Evolutionary conservation across 2,329 filamentous ascomycete genomes (phyloP).

Genomic region (Penicillium sp.): DNA sequence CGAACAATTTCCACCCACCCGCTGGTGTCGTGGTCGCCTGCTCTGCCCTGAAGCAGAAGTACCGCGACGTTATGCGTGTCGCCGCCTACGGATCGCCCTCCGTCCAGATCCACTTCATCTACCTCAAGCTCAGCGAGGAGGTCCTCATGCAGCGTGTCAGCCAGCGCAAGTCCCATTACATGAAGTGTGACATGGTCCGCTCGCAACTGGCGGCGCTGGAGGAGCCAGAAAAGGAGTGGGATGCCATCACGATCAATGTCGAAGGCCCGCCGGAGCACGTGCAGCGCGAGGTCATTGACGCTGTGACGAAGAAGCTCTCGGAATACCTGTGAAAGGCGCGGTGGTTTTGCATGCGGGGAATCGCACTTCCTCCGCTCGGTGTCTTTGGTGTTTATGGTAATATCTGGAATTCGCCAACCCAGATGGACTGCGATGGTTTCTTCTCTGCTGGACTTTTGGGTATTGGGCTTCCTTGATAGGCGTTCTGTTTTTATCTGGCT

Average conservation of each 20-base stretch:
- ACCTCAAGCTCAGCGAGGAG: slow-evolving; percentile 76
- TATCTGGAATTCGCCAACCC: neutral
- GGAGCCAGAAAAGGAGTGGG: slow-evolving; percentile 72
- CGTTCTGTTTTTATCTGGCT: slow-evolving; percentile 5
- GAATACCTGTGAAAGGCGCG: slow-evolving; percentile 28
- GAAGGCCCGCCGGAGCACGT: slow-evolving; percentile 58
- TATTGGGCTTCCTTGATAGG: slow-evolving; percentile 1
- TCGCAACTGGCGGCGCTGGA: slow-evolving; percentile 91
- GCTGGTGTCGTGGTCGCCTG: slow-evolving; percentile 91
- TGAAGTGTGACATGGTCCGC: slow-evolving; percentile 93
- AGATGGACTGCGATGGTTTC: neutral
- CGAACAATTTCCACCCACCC: slow-evolving; percentile 52
- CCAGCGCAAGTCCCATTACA: slow-evolving; percentile 80
- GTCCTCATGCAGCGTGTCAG: slow-evolving; percentile 75
- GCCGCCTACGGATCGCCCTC: slow-evolving; percentile 73
- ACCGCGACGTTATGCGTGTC: slow-evolving; percentile 86
- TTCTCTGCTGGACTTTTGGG: neutral
- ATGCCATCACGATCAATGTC: slow-evolving; percentile 71
- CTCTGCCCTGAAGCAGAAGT: slow-evolving; percentile 94
- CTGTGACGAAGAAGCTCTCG: slow-evolving; percentile 59
- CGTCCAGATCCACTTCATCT: slow-evolving; percentile 88
- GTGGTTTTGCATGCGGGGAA: slow-evolving; percentile 10
- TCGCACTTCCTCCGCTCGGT: slow-evolving; percentile 9
- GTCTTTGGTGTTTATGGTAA: slow-evolving; percentile 18
- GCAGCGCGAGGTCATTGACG: slow-evolving; percentile 60